Base-by-base conservation (phyloP, 1,284 basidiomycete species). In the Somion occarium region DNA sequence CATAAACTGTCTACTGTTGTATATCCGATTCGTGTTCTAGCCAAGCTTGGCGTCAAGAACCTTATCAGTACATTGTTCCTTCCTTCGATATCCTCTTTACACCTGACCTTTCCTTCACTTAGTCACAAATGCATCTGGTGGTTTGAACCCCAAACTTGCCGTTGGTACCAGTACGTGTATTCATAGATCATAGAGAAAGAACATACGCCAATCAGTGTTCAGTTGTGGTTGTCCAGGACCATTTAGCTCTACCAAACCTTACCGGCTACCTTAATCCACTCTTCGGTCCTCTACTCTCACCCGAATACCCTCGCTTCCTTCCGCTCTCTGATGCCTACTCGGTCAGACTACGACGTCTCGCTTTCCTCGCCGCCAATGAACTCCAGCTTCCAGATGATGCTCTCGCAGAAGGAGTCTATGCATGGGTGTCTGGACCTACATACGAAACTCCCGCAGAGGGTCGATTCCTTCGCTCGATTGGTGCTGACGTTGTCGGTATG, bases 71-170 rank as follows among this genome's bases (percentile, higher is more conserved):
- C 55, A 82, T 69, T 22, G 18, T 38, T 37, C 27, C 7, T 52
- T 38, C 23, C 37, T 11, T 34, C 23, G 5, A 27, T 44, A 34
- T 46, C 18, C 41, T 27, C 20, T 9, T 38, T 26, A 45, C 30
- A 19, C 25, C 18, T 15, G 11, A 15, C 22, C 15, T 3, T 39
- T 20, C n/a, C n/a, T n/a, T n/a, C n/a, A n/a, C n/a, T 4, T 57
- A 91, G 90, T 93, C 43, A 93, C 91, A 22, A 93, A 93, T 62
- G 91, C 91, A 9, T 80, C 90, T 19, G 91, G 91, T 20, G 84
- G 83, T 5, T 72, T 93, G 20, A 89, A 88, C 61, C 82, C 84
- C 5, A 59, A 71, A 2, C 78, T 90, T 53, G 71, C 81, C 11
- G 84, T 91, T n/a, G 91, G 91, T 59, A 92, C 88, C 4, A 88